Evolutionary conservation across 2,329 filamentous ascomycete genomes (phyloP).

Genomic region (Canariomyces notabilis): DNA sequence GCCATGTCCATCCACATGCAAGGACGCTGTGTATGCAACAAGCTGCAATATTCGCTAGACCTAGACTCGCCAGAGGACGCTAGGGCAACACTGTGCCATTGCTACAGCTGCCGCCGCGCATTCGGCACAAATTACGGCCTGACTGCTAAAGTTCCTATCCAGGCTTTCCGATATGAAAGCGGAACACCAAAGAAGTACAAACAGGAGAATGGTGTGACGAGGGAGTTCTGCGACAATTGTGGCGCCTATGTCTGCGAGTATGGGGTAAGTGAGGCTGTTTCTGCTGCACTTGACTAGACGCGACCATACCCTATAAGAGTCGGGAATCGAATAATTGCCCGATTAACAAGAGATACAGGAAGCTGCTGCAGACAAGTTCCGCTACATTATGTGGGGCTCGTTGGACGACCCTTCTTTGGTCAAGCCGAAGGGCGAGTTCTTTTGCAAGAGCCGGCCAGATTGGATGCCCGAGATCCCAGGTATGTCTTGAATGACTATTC

Average conservation of each 20-base stretch:
- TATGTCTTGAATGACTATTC: too few species aligned
- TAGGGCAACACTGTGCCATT: conserved; percentile 32
- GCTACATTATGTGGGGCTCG: conserved; percentile 43
- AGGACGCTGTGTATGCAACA: conserved; percentile 25
- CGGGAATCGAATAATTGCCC: background rate
- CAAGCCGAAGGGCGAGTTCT: conserved; percentile 52
- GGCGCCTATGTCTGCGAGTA: conserved; percentile 33
- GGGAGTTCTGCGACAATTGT: conserved; percentile 31
- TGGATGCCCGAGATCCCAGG: conserved; percentile 49
- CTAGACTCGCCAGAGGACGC: conserved; percentile 27
- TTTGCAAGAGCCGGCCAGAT: conserved; percentile 40
- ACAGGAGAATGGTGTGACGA: conserved; percentile 30
- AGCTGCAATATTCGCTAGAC: conserved; percentile 25
- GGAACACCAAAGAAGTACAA: conserved; percentile 27
- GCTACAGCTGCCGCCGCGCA: conserved; percentile 30
- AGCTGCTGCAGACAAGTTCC: conserved; percentile 40
- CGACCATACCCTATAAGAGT: too few species aligned
- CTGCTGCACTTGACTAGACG: background rate
- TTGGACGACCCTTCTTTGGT: conserved; percentile 44
- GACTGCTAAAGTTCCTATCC: conserved; percentile 29
- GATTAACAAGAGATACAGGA: conserved; percentile 24
- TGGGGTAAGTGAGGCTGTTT: conserved; percentile 21
- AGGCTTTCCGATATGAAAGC: conserved; percentile 26
- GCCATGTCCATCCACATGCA: conserved; percentile 8
- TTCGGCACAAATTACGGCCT: conserved; percentile 33